Evolutionary conservation across 2,329 filamentous ascomycete species (phyloP), one percentile per base, ranked within the genome.

Genomic region (Malbranchea cinnamomea): DNA sequence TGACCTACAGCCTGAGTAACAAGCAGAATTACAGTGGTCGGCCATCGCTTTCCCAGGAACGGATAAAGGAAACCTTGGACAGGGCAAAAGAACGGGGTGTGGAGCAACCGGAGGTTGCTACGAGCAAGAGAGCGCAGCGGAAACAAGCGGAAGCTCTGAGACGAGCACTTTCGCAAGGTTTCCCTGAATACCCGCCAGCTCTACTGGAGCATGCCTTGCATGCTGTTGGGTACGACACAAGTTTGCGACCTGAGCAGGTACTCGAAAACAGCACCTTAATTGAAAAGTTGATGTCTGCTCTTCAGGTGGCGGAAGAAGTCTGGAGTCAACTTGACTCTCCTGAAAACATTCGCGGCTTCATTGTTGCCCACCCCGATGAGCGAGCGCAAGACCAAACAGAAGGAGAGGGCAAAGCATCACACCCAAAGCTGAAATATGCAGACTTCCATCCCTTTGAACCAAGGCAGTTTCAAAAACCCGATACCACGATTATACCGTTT

Each of bases 361-460:
- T 98, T 36, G 68, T 98, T 36, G 84, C 84, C 1, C 56, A 54
- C 28, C 44, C 57, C 8, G 40, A 44, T 8, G 40, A 47, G 25
- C 39, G 53, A 15, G 45, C 49, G 5, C 60, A 57, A 6, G 53
- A 59, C 3, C 59, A 63, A 6, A 52, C 52, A 16, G 32, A 29
- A n/a, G n/a, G 19, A n/a, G 23, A 30, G 10, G 18, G 12, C 11
- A 18, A 25, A 15, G 26, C 35, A 20, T 20, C 22, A 34, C 13
- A 37, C 1, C 37, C 43, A 23, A 42, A 50, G 27, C 40, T 42
- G 35, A 50, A 44, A 2, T 98, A 94, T 47, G 80, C 94, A 32
- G 89, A 98, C 45, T 95, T 94, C 44, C 87, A 95, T 43, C 89
- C 89, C 0, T 95, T 95, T 52, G 62, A 78, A 22, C 89, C 89